These are phyloP conservation scores for Gynandropsis gynandra DNA, from an alignment of 345 rosid genomes.

Conservation along the genomic window DNA sequence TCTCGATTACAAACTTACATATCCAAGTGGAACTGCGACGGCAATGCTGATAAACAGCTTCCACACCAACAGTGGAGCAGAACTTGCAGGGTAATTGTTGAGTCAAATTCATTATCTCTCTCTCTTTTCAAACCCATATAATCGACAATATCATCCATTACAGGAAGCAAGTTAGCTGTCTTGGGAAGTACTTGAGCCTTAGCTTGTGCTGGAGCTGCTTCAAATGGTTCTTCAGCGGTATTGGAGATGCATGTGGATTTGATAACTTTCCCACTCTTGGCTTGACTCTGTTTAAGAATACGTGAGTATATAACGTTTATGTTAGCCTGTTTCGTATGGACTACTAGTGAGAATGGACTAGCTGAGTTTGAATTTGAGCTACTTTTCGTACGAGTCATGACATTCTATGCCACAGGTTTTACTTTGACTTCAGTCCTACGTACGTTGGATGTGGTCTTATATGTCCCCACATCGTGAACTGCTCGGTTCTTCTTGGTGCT, in stretches of 20 bases:
- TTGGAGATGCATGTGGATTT: constrained; percentile 90
- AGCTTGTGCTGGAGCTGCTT: constrained; percentile 93
- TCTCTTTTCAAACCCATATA: background rate
- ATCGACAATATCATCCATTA: constrained; percentile 13
- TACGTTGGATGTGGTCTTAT: constrained; percentile 96
- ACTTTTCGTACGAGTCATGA: background rate
- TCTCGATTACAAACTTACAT: constrained; percentile 82
- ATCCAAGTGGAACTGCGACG: constrained; percentile 96
- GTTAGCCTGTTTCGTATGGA: too few species aligned
- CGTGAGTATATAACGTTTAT: constrained; percentile 64
- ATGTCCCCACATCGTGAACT: constrained; percentile 89
- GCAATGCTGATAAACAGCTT: constrained; percentile 95
- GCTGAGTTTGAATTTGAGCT: background rate
- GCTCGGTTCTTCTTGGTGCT: constrained; percentile 86
- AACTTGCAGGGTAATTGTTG: constrained; percentile 71
- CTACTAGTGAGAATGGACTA: too few species aligned
- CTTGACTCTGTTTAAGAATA: constrained; percentile 63
- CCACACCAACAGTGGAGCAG: constrained; percentile 79
- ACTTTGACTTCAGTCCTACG: constrained; percentile 90
- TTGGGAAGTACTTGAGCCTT: constrained; percentile 82
- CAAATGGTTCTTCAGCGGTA: constrained; percentile 96
- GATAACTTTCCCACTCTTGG: constrained; percentile 92
- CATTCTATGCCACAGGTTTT: constrained; percentile 47
- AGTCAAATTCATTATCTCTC: background rate
- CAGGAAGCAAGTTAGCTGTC: constrained; percentile 86